These are phyloP conservation scores for Fusarium heterosporum DNA, from an alignment of 2,329 filamentous ascomycete genomes.

Conservation along the genomic window DNA sequence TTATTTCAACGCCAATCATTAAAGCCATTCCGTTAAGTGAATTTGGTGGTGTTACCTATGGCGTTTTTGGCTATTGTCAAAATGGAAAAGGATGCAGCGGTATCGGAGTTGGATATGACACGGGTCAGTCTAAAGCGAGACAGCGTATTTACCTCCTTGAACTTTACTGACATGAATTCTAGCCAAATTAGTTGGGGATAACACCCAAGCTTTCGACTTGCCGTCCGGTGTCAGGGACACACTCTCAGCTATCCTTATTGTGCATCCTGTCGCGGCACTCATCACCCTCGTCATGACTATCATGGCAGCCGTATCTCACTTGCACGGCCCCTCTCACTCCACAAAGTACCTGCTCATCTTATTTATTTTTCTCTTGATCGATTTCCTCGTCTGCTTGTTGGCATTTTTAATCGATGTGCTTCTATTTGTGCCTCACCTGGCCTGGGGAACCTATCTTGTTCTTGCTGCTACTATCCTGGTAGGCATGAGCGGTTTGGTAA, in stretches of 20 bases:
- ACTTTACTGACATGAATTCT: slow-evolving; percentile 25
- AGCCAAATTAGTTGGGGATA: slow-evolving; percentile 47
- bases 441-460: slow-evolving; percentile 95
- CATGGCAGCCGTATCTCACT: slow-evolving; percentile 83
- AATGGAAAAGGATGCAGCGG: slow-evolving; percentile 70
- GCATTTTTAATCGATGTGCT: slow-evolving; percentile 95
- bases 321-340: slow-evolving; percentile 90
- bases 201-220: slow-evolving; percentile 65
- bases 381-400: slow-evolving; percentile 83
- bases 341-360: slow-evolving; percentile 86
- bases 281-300: slow-evolving; percentile 87
- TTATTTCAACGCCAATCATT: slow-evolving; percentile 92
- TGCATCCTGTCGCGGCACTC: slow-evolving; percentile 91
- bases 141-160: background rate
- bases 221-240: slow-evolving; percentile 65
- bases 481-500: slow-evolving; percentile 82
- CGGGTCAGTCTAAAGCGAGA: slow-evolving; percentile 67
- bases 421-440: slow-evolving; percentile 91
- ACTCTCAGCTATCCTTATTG: slow-evolving; percentile 89
- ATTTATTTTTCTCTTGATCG: slow-evolving; percentile 87
- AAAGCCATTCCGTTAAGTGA: slow-evolving; percentile 84
- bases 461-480: slow-evolving; percentile 89
- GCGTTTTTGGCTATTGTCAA: slow-evolving; percentile 91
- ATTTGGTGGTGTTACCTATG: slow-evolving; percentile 82
- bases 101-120: slow-evolving; percentile 86